These are phyloP conservation scores for Pythium chondricola DNA, from an alignment of 352 stramenopile genomes.

Conservation along the genomic window DNA sequence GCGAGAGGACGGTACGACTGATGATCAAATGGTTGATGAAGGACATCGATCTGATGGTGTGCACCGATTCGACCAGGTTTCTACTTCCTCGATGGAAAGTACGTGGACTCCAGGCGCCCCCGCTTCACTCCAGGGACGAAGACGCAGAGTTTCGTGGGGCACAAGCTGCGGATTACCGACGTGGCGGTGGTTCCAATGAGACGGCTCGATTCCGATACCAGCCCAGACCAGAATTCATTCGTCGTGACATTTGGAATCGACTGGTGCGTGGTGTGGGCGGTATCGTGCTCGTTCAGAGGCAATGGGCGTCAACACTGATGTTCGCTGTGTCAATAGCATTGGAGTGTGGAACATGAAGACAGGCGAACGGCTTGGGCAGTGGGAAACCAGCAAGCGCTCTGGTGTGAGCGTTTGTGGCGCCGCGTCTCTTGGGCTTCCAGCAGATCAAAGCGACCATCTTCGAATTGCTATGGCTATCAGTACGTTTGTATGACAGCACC, in stretches of 20 bases:
- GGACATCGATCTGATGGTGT: too few species aligned
- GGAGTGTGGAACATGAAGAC: slow-evolving; percentile 38
- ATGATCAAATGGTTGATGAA: too few species aligned
- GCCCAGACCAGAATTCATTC: slow-evolving; percentile 8
- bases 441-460: neutral
- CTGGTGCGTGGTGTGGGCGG: slow-evolving; percentile 16
- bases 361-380: slow-evolving; percentile 17
- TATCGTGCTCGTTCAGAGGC: neutral
- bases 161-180: slow-evolving; percentile 20
- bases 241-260: slow-evolving; percentile 43
- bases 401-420: slow-evolving; percentile 28
- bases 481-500: slow-evolving; percentile 22
- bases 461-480: slow-evolving; percentile 35
- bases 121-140: slow-evolving; percentile 56
- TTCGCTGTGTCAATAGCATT: slow-evolving; percentile 25
- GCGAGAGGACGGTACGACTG: slow-evolving; percentile 46
- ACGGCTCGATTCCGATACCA: neutral
- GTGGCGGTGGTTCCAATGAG: slow-evolving; percentile 8
- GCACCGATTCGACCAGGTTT: too few species aligned
- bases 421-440: neutral
- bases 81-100: slow-evolving; percentile 38
- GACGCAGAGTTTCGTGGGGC: slow-evolving; percentile 29
- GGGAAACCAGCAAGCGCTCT: slow-evolving; percentile 22
- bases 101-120: slow-evolving; percentile 26
- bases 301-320: too few species aligned